These are phyloP conservation scores for Euphorbia peplus DNA, from an alignment of 345 rosid species.

Conservation along the genomic window DNA sequence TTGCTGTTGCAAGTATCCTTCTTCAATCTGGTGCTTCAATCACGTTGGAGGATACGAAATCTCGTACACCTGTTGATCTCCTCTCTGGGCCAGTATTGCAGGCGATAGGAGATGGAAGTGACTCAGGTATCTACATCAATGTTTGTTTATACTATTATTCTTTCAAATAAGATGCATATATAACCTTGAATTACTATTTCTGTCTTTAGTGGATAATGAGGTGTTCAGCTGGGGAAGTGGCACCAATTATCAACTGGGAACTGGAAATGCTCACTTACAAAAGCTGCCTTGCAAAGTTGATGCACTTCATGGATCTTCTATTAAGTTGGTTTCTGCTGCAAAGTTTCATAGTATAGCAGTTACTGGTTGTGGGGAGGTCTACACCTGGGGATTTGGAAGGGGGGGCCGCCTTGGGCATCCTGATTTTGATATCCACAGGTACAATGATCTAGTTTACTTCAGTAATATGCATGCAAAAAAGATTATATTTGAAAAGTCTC, in stretches of 20 bases:
- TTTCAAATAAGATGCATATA: constrained; percentile 4
- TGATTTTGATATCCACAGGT: constrained; percentile 99
- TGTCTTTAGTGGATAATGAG: constrained; percentile 68
- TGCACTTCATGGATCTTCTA: constrained; percentile 65
- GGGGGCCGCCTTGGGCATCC: constrained; percentile 99
- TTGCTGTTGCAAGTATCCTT: constrained; percentile 85
- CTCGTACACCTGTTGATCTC: constrained; percentile 75
- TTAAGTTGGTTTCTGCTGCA: constrained; percentile 80
- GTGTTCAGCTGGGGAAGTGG: constrained; percentile 98
- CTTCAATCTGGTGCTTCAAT: constrained; percentile 76
- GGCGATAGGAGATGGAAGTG: constrained; percentile 45
- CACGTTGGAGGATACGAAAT: constrained; percentile 66
- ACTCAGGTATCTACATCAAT: constrained; percentile 48
- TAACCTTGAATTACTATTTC: constrained; percentile 15
- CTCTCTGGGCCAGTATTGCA: constrained; percentile 88
- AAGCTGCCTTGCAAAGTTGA: constrained; percentile 92
- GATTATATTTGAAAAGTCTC: not conserved
- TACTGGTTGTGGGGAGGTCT: constrained; percentile 69
- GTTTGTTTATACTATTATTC: constrained; percentile 14
- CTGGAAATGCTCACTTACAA: constrained; percentile 83
- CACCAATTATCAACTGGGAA: constrained; percentile 95
- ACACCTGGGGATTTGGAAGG: constrained; percentile 98
- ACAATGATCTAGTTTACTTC: not conserved
- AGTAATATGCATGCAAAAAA: not conserved
- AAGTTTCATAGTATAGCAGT: constrained; percentile 94